Evolutionary conservation across 2,329 filamentous ascomycete species (phyloP).

Genomic region (Colletotrichum viniferum): DNA sequence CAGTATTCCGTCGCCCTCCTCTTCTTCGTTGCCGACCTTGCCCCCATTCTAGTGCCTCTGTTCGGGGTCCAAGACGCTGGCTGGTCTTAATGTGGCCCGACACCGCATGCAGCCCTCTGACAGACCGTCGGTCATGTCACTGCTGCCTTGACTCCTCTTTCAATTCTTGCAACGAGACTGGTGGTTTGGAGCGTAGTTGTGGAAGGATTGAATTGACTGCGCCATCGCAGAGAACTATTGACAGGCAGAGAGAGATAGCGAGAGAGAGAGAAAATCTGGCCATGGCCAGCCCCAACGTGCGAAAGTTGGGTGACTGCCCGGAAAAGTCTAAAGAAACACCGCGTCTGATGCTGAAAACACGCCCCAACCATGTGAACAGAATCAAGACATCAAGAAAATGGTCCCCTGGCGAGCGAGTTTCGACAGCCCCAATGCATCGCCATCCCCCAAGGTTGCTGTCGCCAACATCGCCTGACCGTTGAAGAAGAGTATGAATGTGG

Average conservation of each 20-base stretch:
- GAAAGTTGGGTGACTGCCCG: background rate
- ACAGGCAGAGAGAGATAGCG: background rate
- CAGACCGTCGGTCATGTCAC: background rate
- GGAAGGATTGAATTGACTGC: constrained; percentile 12
- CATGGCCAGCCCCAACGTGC: background rate
- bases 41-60: constrained; percentile 5
- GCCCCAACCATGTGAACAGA: background rate
- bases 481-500: background rate
- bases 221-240: background rate
- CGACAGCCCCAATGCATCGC: background rate
- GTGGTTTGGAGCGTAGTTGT: background rate
- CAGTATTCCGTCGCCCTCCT: background rate
- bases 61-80: background rate
- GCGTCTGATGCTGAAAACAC: background rate
- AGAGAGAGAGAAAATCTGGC: background rate
- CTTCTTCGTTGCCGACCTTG: background rate
- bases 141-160: background rate
- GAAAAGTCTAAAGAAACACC: constrained; percentile 2
- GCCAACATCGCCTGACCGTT: background rate
- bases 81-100: background rate
- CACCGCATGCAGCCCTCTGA: background rate
- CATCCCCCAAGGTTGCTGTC: background rate
- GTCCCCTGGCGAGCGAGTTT: background rate
- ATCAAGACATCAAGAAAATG: background rate
- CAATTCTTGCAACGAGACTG: background rate